Percentiles rank a stretch among this genome's conserved stretches.
Conservation (phyloP, 306 rosid genomes). For the Corylus avellana region DNA sequence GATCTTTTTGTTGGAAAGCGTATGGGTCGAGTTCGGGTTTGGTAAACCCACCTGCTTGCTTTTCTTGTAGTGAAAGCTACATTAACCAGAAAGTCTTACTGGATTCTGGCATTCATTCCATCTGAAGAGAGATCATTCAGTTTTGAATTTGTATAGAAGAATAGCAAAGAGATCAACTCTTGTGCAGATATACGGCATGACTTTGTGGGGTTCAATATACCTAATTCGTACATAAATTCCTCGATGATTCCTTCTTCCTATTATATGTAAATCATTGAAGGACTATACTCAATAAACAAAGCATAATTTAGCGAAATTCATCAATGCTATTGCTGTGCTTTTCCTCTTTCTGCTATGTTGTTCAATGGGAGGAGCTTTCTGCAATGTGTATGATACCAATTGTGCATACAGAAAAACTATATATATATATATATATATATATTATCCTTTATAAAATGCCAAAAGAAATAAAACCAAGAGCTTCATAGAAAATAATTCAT, state of each 20-base stretch:
- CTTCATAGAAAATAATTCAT: background rate
- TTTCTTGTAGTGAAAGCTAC: slow-evolving; percentile 37
- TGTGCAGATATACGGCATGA: background rate
- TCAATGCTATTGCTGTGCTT: background rate
- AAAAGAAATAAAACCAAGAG: background rate
- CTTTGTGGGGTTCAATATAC: background rate
- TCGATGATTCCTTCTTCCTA: background rate
- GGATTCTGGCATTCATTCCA: slow-evolving; percentile 33
- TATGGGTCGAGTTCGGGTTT: slow-evolving; percentile 59
- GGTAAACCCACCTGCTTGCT: slow-evolving; percentile 60
- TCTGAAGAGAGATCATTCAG: slow-evolving; percentile 20
- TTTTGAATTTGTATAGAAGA: background rate
- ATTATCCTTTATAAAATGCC: background rate
- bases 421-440: too few species aligned
- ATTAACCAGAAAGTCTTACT: slow-evolving; percentile 40
- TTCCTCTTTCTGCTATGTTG: background rate
- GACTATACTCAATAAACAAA: background rate
- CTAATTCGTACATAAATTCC: background rate
- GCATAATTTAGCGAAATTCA: background rate
- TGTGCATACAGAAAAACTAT: background rate
- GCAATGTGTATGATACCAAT: background rate
- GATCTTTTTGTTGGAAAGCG: slow-evolving; percentile 79
- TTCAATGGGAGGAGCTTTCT: background rate
- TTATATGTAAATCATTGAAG: background rate
- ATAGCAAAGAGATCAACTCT: background rate